A percentile compares a stretch with the other conserved stretches of the same genome.
These are phyloP conservation scores for Cordyceps cicadae DNA, from an alignment of 2,329 filamentous ascomycete genomes.

Conservation along the genomic window DNA sequence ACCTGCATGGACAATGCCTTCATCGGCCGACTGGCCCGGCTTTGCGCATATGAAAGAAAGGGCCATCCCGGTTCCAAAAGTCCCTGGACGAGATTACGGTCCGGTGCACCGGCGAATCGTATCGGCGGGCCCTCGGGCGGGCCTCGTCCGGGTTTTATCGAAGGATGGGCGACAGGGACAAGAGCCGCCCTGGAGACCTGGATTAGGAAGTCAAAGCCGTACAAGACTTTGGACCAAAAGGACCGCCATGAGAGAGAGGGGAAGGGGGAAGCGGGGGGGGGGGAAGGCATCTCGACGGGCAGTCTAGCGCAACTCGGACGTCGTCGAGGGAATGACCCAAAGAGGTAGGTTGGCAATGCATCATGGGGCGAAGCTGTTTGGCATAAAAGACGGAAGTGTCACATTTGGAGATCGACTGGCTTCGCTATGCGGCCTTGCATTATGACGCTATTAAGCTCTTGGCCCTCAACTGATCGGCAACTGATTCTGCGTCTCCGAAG, in stretches of 20 bases:
- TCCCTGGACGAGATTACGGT: neutral
- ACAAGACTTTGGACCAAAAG: neutral
- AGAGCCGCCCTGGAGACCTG: neutral
- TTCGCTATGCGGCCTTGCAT: neutral
- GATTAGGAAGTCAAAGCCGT: slow-evolving; percentile 1
- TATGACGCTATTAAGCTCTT: too few species aligned
- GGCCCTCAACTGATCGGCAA: too few species aligned
- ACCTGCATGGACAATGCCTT: neutral
- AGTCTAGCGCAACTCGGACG: neutral
- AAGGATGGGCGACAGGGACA: neutral
- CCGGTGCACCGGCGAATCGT: neutral
- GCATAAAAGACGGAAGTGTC: neutral
- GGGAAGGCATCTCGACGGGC: neutral
- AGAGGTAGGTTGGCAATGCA: slow-evolving; percentile 4
- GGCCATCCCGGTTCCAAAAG: neutral
- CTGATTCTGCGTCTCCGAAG: neutral
- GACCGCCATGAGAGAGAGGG: neutral
- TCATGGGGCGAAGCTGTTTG: neutral
- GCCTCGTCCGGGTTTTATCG: neutral
- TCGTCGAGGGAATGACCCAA: neutral
- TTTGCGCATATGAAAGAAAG: neutral
- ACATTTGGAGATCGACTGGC: neutral
- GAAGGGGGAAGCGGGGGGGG: neutral
- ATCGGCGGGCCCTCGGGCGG: neutral
- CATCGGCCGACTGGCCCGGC: neutral